Evolutionary conservation across 2,329 filamentous ascomycete genomes (phyloP), one percentile per base, ranked within the genome.

Genomic region (Monilinia fructigena): DNA sequence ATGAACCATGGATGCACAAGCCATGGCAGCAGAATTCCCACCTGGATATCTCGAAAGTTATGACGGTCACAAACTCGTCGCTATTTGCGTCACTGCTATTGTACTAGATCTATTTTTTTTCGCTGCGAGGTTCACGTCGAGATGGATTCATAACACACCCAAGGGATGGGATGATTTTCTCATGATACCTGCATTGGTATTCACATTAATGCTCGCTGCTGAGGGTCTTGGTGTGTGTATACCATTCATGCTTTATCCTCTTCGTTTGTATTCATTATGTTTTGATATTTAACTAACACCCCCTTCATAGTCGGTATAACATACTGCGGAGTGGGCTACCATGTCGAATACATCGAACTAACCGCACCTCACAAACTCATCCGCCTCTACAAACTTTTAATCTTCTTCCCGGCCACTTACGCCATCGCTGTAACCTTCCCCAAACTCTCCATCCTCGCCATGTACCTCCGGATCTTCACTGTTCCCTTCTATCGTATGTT

Each of bases 391-490:
- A 66, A 66, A 55, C 52, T 61, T 20, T 40, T 66, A 5, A 62
- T 66, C 5, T 61, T 63, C 31, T 66, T 66, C 42, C 56, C 64
- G 38, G 38, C 40, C 8, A 62, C 52, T 6, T 66, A 66, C 48
- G 58, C 58, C 45, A 55, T 66, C 40, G 64, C 68, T 4, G 67
- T 69, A 23, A 63, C 65, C 28, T 63, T 70, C 38, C 67, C 68
- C 31, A 70, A 70, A 60, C 53, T 70, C 16, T 68, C 55, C 28
- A 58, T 70, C 47, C 56, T 70, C 28, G 61, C 61, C 26, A 61
- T 70, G 31, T 70, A 70, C 42, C 63, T 69, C 23, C 63, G 68
- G 38, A 67, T 70, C 14, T 70, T 70, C 35, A 61, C 65, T 2
- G 54, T 54, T 26, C 67, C 63, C 16, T 58, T 59, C 4, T 69